A percentile compares a stretch with the other conserved stretches of the same genome.
These are phyloP conservation scores for Martensiomyces pterosporus DNA, from an alignment of 192 early-diverging fungal genomes.

Conservation along the genomic window DNA sequence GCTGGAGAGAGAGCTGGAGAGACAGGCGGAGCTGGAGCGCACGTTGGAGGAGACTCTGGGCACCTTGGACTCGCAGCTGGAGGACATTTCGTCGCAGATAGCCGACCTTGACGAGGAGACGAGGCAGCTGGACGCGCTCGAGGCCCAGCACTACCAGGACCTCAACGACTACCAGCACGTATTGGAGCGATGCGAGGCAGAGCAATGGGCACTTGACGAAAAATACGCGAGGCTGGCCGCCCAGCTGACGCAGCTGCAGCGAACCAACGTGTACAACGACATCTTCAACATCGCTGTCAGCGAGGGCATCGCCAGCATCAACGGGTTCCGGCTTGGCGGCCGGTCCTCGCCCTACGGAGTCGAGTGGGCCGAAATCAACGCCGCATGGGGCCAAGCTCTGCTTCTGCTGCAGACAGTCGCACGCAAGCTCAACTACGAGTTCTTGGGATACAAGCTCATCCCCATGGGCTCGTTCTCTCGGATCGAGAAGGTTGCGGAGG, in stretches of 20 bases:
- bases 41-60: conserved; percentile 42
- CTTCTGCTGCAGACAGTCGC: conserved; percentile 85
- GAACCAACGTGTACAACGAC: conserved; percentile 95
- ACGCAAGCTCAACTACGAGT: conserved; percentile 75
- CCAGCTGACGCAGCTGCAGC: conserved; percentile 79
- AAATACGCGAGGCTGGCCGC: conserved; percentile 70
- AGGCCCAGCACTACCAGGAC: conserved; percentile 56
- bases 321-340: conserved; percentile 83
- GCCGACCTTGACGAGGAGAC: conserved; percentile 50
- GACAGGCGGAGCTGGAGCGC: conserved; percentile 46
- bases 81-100: conserved; percentile 41
- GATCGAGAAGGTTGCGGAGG: conserved; percentile 79
- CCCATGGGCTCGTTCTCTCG: conserved; percentile 90
- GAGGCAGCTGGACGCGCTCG: conserved; percentile 39
- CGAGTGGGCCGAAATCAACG: conserved; percentile 96
- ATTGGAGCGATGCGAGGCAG: conserved; percentile 62
- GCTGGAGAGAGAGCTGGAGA: conserved; percentile 54
- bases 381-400: conserved; percentile 87
- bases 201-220: conserved; percentile 75
- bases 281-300: conserved; percentile 84
- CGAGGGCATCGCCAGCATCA: conserved; percentile 88
- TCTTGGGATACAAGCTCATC: conserved; percentile 77
- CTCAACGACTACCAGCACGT: conserved; percentile 68
- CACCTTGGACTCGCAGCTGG: conserved; percentile 46
- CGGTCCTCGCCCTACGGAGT: conserved; percentile 72